phyloP scores from a whole-genome alignment of 2,329 filamentous ascomycete genomes.

The Pestalotiopsis sp. region DNA sequence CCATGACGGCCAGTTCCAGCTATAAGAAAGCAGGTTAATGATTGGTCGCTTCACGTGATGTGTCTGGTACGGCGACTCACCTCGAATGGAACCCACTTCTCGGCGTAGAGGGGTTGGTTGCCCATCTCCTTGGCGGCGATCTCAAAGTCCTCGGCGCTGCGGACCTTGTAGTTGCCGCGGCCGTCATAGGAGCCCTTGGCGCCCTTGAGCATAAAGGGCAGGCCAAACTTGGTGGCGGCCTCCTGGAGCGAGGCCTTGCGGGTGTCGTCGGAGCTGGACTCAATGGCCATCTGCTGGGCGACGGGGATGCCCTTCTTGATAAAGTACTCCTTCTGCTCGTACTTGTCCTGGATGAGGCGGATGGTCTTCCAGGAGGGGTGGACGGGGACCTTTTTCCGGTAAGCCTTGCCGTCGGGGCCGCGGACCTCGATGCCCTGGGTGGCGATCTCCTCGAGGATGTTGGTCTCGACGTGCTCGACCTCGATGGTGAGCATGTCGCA shows the following conservation, averaged over 20 bases:
- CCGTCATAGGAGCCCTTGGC: conserved; percentile 92
- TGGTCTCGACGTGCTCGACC: conserved; percentile 94
- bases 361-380: conserved; percentile 88
- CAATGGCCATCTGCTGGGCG: conserved; percentile 70
- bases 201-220: conserved; percentile 91
- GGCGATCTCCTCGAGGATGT: conserved; percentile 82
- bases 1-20: conserved; percentile 9
- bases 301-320: conserved; percentile 69
- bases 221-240: conserved; percentile 69
- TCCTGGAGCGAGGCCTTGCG: conserved; percentile 63
- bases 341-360: conserved; percentile 92
- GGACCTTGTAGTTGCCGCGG: conserved; percentile 65
- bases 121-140: conserved; percentile 72
- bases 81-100: conserved; percentile 70
- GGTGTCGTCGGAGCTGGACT: conserved; percentile 45
- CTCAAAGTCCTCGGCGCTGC: conserved; percentile 49
- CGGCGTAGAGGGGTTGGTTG: conserved; percentile 77
- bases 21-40: not conserved
- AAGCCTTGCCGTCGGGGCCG: conserved; percentile 37
- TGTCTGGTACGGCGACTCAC: not conserved
- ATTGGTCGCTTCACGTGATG: not conserved
- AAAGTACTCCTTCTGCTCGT: conserved; percentile 82
- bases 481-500: conserved; percentile 89
- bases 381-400: conserved; percentile 56
- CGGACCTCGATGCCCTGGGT: conserved; percentile 61